Evolutionary conservation across 1,284 basidiomycete species (phyloP), one percentile per base, ranked within the genome.

Genomic region (Puccinia hordei): DNA sequence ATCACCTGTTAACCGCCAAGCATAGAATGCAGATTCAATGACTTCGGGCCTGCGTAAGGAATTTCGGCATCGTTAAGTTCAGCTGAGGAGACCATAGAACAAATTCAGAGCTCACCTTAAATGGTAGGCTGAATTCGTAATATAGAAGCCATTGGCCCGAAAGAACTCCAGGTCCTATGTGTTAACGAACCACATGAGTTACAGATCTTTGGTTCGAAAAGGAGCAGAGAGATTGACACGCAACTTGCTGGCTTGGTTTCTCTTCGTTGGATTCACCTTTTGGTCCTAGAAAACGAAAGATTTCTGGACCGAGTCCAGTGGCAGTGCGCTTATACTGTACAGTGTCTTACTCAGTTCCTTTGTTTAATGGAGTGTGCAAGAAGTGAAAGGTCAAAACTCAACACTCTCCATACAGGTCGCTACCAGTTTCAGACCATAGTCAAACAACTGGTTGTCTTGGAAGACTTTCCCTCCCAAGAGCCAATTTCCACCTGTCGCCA

Each of bases 11-110:
- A 80, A 38, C 35, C 78, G 38, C 78, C 78, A 80, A 2, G 46
- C 78, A 35, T 80, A 80, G 38, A 80, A 80, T 8, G 61, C 78
- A 33, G 78, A 80, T 33, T 80, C 78, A 13, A 80, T 53, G 17
- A 80, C 78, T 57, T 80, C 78, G 12, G 78, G 78, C 3, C 78
- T 80, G 44, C 41, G 12, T 57, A 27, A 46, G 24, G 22, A 30
- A 66, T 0, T 2, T 17, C 13, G 55, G 22, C 22, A 61, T 61
- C 46, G 46, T 24, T 9, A 44, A 30, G 19, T 10, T 24, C 12
- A 13, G 38, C n/a, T 24, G n/a, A 30, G 41, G 2, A 19, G 9
- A 17, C 41, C 22, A 6, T 35, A 63, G 53, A 19, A 55, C 22
- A 22, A 55, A 19, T 55, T 27, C 24, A 27, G 24, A 33, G 49